A percentile compares a stretch with the other conserved stretches of the same genome.
phyloP scores from a whole-genome alignment of 805 yeast genomes.

The Saturnispora saitoi region DNA sequence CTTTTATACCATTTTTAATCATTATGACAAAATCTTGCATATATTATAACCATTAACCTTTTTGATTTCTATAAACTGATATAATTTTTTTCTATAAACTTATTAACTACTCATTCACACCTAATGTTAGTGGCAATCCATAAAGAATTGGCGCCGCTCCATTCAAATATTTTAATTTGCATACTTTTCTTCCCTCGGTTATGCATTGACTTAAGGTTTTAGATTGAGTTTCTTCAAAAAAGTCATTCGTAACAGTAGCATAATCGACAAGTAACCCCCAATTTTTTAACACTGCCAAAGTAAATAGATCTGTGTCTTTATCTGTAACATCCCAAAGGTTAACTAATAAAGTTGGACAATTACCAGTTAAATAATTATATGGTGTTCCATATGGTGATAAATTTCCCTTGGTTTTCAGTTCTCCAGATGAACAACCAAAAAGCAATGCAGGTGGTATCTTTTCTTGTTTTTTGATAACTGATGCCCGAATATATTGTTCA shows the following conservation, averaged over 20 bases:
- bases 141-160: constrained; percentile 92
- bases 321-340: constrained; percentile 97
- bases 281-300: constrained; percentile 46
- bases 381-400: constrained; percentile 73
- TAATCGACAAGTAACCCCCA: constrained; percentile 51
- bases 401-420: constrained; percentile 45
- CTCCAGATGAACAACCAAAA: constrained; percentile 88
- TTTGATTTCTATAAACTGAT: background rate
- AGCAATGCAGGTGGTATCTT: constrained; percentile 54
- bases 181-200: constrained; percentile 49
- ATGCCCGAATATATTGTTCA: constrained; percentile 63
- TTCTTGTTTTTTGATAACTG: constrained; percentile 38
- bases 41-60: background rate
- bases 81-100: background rate
- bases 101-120: background rate
- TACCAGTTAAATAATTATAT: constrained; percentile 66
- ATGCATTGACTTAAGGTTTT: constrained; percentile 48
- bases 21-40: constrained; percentile 1
- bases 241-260: constrained; percentile 12
- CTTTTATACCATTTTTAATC: background rate
- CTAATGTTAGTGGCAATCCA: constrained; percentile 60
- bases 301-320: constrained; percentile 82
- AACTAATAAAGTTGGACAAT: constrained; percentile 75
- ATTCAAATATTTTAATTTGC: constrained; percentile 66
- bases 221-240: constrained; percentile 13